Conservation (phyloP, 495 filamentous ascomycete genomes). For the Tetracladium setigerum region DNA sequence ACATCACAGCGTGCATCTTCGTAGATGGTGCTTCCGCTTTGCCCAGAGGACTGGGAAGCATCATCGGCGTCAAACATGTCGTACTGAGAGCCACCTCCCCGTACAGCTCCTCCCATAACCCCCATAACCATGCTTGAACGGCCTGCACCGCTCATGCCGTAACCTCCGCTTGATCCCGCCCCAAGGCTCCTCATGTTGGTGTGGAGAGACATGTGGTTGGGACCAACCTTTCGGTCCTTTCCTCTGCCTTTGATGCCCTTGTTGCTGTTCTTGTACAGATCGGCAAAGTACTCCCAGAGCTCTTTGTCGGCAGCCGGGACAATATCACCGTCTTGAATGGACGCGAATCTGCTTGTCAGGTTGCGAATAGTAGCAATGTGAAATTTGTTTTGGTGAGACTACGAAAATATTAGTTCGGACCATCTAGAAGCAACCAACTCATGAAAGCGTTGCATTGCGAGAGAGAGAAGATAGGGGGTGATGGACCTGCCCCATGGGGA, state of each 20-base stretch:
- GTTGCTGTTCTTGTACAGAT: conserved; percentile 88
- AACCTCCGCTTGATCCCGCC: neutral
- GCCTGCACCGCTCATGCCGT: conserved; percentile 6
- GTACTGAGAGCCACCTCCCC: conserved; percentile 18
- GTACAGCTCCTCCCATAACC: neutral
- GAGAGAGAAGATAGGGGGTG: neutral
- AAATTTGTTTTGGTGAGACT: conserved; percentile 95
- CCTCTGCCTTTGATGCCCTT: conserved; percentile 93
- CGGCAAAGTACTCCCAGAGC: conserved; percentile 78
- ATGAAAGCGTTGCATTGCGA: neutral
- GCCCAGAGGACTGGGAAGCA: conserved; percentile 29
- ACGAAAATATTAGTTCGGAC: conserved; percentile 2
- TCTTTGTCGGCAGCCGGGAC: conserved; percentile 65
- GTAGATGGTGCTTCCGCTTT: conserved; percentile 28
- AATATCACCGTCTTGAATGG: conserved; percentile 49
- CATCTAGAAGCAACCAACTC: conserved; percentile 2
- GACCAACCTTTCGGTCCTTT: conserved; percentile 58
- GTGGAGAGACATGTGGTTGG: conserved; percentile 9
- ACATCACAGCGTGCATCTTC: conserved; percentile 28
- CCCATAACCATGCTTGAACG: conserved; percentile 12
- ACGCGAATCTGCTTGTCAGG: conserved; percentile 69
- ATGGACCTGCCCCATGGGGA: conserved; percentile 3
- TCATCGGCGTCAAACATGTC: conserved; percentile 41
- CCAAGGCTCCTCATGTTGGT: conserved; percentile 5
- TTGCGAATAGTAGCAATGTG: conserved; percentile 63